Conservation (phyloP, 2,329 filamentous ascomycete species). For the Trichoderma sp. region DNA sequence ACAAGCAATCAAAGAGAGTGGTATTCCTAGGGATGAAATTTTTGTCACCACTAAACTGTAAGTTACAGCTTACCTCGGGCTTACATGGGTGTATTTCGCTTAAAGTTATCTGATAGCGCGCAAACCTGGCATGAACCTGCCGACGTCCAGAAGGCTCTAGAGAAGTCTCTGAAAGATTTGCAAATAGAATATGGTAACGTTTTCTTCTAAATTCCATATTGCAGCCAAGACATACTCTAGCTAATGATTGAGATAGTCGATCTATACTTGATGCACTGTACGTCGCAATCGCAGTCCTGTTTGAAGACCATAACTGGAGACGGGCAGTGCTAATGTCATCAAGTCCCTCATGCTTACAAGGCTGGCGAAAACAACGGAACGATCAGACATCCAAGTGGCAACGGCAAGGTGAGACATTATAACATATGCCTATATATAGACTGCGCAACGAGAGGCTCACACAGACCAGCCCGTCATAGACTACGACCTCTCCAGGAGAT, state of each 20-base stretch:
- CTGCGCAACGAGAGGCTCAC: not conserved
- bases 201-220: not conserved
- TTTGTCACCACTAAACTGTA: slow-evolving; percentile 16
- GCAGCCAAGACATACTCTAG: not conserved
- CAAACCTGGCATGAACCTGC: slow-evolving; percentile 18
- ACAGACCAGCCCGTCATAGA: slow-evolving; percentile 8
- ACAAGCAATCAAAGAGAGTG: slow-evolving; percentile 1
- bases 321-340: not conserved
- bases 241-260: not conserved
- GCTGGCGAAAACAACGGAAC: slow-evolving; percentile 11
- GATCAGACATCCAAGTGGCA: slow-evolving; percentile 13
- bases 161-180: slow-evolving; percentile 1
- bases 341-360: slow-evolving; percentile 21
- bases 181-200: slow-evolving; percentile 6
- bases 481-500: slow-evolving; percentile 5
- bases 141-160: slow-evolving; percentile 3
- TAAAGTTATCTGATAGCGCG: not conserved
- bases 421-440: not conserved
- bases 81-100: not conserved
- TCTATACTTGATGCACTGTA: slow-evolving; percentile 19
- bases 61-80: not conserved
- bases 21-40: slow-evolving; percentile 1
- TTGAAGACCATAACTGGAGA: not conserved
- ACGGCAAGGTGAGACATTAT: not conserved
- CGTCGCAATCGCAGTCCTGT: not conserved